Base-by-base conservation (phyloP, 2,329 filamentous ascomycete species). In the Zelopaecilomyces penicillatus region DNA sequence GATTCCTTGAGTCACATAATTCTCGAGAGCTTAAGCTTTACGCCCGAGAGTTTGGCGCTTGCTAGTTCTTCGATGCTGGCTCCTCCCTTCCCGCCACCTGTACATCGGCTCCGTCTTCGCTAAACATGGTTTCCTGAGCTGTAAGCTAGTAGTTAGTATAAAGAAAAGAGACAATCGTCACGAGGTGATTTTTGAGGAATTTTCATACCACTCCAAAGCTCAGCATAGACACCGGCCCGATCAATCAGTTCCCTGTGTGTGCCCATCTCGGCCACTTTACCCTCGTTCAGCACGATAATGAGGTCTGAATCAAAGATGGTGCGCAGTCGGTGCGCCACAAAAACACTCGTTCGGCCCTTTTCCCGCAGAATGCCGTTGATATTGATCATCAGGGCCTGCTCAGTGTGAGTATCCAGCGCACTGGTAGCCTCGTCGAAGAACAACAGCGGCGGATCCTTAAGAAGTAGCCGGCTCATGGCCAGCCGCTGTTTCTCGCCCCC, bases 391-490 rank as follows among this genome's bases (percentile, higher is more conserved):
- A 97, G 73, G 2, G 86, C 85, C 65, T 94, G 87, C 67, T 96
- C 91, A 0, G 91, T 96, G 58, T 95, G 87, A 1, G 91, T 95
- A 61, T 96, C 90, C 31, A 96, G 71, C 1, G 91, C 90, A 39
- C 85, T 91, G 1, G 90, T 96, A 56, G 90, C 91, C 71, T 96
- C 90, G 54, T 96, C 90, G 55, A 96, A 96, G 75, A 96, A 96
- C 1, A 96, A 69, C 29, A 96, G 67, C 2, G 88, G 87, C 4
- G 90, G 88, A 53, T 96, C 87, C 63, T 96, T 96, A 46, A 96
- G 73, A 2, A 96, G 76, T 34, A 96, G 63, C 37, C 90, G 74
- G 28, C 86, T 87, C 27, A 96, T 80, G 0, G 91, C 91, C 8
- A 96, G 70, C 3, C 90, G 80, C 66, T 96, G 90, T 65, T 96